phyloP scores from a whole-genome alignment of 495 filamentous ascomycete species.

The Rhypophila decipiens region DNA sequence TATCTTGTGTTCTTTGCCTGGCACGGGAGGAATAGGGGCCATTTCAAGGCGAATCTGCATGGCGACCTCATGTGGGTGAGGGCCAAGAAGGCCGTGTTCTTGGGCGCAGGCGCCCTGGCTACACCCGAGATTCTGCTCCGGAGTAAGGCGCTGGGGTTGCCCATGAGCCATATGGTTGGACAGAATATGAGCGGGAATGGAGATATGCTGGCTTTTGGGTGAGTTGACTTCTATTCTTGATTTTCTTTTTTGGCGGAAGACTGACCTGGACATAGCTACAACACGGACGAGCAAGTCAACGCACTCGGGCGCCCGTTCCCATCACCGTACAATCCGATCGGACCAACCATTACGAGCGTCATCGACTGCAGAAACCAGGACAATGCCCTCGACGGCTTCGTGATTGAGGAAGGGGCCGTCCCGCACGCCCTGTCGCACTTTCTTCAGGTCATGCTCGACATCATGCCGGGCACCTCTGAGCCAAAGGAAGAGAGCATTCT shows the following conservation, averaged over 20 bases:
- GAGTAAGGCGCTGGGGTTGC: conserved; percentile 52
- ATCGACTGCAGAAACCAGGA: conserved; percentile 54
- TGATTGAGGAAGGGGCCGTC: conserved; percentile 60
- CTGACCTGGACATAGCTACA: conserved; percentile 40
- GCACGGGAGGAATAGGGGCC: conserved; percentile 53
- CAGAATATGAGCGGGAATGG: conserved; percentile 64
- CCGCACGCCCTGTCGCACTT: conserved; percentile 50
- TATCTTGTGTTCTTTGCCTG: conserved; percentile 62
- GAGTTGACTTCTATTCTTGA: conserved; percentile 7
- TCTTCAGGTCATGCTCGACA: conserved; percentile 51
- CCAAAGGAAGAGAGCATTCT: conserved; percentile 32
- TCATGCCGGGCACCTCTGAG: conserved; percentile 45
- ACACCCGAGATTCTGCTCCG: conserved; percentile 63
- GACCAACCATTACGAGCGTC: conserved; percentile 58
- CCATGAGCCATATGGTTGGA: conserved; percentile 52
- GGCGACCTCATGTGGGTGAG: conserved; percentile 65
- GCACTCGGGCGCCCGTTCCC: conserved; percentile 45
- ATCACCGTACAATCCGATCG: conserved; percentile 46
- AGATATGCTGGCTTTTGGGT: conserved; percentile 58
- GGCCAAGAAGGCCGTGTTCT: conserved; percentile 53
- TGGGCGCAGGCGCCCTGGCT: conserved; percentile 55
- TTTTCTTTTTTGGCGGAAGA: not conserved
- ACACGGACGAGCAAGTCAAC: conserved; percentile 50
- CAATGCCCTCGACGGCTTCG: conserved; percentile 55
- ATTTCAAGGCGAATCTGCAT: conserved; percentile 51